Conservation (phyloP, 148 eudicot species). For the Persicaria tinctoria region DNA sequence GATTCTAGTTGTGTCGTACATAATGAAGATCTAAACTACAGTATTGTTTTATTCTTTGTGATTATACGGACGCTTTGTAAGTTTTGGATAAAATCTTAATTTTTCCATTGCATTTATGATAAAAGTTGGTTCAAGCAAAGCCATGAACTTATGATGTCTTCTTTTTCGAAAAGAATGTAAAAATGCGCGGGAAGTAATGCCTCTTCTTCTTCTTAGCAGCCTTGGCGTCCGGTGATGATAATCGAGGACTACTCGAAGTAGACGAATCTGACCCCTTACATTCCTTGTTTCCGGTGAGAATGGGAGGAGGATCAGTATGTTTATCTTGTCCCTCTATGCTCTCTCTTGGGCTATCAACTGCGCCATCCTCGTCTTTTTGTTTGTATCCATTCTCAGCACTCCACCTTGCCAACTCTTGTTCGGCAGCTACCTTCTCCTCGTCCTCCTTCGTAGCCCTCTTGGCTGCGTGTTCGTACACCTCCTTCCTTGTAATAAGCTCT, state of each 20-base stretch:
- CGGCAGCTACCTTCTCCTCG: conserved; percentile 72
- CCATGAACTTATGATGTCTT: conserved; percentile 18
- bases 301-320: conserved; percentile 6
- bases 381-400: conserved; percentile 65
- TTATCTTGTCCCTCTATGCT: conserved; percentile 32
- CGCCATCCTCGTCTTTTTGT: conserved; percentile 44
- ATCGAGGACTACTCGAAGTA: background rate
- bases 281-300: conserved; percentile 13
- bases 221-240: background rate
- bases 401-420: conserved; percentile 83
- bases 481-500: conserved; percentile 49
- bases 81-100: background rate
- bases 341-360: conserved; percentile 30
- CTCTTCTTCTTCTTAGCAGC: conserved; percentile 29
- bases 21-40: background rate
- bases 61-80: background rate
- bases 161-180: conserved; percentile 28
- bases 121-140: background rate
- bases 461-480: conserved; percentile 46
- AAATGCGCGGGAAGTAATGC: conserved; percentile 28
- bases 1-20: background rate
- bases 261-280: background rate
- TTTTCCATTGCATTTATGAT: background rate
- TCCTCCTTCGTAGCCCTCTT: conserved; percentile 66
- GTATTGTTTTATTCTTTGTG: background rate